A percentile compares a stretch with the other conserved stretches of the same genome.
These are phyloP conservation scores for Pythium oligandrum DNA, from an alignment of 352 stramenopile genomes.

Conservation along the genomic window DNA sequence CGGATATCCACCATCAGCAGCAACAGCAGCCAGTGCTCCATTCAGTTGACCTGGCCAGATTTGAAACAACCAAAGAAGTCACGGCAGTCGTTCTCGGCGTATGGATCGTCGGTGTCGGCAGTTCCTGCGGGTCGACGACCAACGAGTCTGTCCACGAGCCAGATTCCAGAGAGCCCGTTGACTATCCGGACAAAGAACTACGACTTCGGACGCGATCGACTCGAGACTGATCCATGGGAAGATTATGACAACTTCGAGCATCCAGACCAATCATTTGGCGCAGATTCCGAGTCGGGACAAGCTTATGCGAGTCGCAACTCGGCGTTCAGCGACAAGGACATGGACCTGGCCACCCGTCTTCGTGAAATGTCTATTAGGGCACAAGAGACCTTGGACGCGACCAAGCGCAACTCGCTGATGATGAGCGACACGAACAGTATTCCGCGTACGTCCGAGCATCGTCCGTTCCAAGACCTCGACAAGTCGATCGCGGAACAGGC, in stretches of 20 bases:
- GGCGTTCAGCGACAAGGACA: slow-evolving; percentile 14
- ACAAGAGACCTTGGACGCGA: slow-evolving; percentile 59
- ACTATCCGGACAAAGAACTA: slow-evolving; percentile 33
- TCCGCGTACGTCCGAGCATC: slow-evolving; percentile 54
- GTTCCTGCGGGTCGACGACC: not conserved
- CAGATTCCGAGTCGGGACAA: no score
- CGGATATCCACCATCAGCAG: slow-evolving; percentile 44
- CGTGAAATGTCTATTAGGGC: slow-evolving; percentile 60
- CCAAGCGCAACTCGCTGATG: slow-evolving; percentile 65
- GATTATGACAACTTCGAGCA: slow-evolving; percentile 54
- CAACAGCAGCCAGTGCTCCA: slow-evolving; percentile 27
- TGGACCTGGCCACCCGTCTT: slow-evolving; percentile 48
- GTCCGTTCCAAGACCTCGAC: slow-evolving; percentile 61
- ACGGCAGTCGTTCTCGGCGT: slow-evolving; percentile 10
- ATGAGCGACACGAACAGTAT: slow-evolving; percentile 75
- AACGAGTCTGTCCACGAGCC: slow-evolving; percentile 32
- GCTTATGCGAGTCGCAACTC: not conserved
- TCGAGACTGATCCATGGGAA: slow-evolving; percentile 68
- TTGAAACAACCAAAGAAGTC: slow-evolving; percentile 2
- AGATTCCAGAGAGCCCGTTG: slow-evolving; percentile 55
- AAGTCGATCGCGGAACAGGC: slow-evolving; percentile 71
- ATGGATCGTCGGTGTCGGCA: slow-evolving; percentile 8
- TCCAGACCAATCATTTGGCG: not conserved
- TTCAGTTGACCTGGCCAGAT: slow-evolving; percentile 21
- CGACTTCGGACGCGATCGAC: slow-evolving; percentile 30